Evolutionary conservation across 1,284 basidiomycete species (phyloP), one percentile per base, ranked within the genome.

Genomic region (Ustilago trichophora): DNA sequence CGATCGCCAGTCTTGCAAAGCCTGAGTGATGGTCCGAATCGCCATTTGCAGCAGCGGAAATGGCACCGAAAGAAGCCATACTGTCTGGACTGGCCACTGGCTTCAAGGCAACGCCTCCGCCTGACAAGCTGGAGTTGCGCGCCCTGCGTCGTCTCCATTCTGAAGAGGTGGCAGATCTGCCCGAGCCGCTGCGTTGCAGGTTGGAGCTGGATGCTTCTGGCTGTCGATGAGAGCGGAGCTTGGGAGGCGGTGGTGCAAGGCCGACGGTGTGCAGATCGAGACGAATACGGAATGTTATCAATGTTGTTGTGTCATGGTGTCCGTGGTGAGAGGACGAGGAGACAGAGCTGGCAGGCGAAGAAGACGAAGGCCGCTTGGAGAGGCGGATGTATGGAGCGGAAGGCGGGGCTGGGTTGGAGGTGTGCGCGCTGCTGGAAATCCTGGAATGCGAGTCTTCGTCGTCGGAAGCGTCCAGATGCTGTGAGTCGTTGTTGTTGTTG

Each of bases 251-350:
- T 6, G 65, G 59, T 21, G 76, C 76, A 0, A 78, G 56, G 5
- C 55, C 56, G 13, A 75, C 71, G 12, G 40, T 44, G 45, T 79
- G 75, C 18, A 79, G 43, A 38, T 79, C 77, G 22, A 79, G 62
- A 12, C 77, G 65, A 15, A 79, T 65, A 16, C 25, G 52, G 37
- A 77, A 78, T 13, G 58, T 53, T 29, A 59, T 43, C 16, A 51
- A 21, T 3, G 22, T 24, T 8, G 53, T 45, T 3, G 55, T 19
- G 5, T 58, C 51, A 26, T 49, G 44, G 6, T 58, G 49, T n/a
- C 21, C 16, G 19, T 37, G 53, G 13, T 44, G 42, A 10, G 57
- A 62, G 16, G 53, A 50, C 1, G 54, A 52, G 12, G 58, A 47
- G 13, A n/a, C 16, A 0, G 49, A 31, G 47, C 44, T 47, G 24